Base-by-base conservation (phyloP, 805 yeast genomes). In the Candida glaebosa region DNA sequence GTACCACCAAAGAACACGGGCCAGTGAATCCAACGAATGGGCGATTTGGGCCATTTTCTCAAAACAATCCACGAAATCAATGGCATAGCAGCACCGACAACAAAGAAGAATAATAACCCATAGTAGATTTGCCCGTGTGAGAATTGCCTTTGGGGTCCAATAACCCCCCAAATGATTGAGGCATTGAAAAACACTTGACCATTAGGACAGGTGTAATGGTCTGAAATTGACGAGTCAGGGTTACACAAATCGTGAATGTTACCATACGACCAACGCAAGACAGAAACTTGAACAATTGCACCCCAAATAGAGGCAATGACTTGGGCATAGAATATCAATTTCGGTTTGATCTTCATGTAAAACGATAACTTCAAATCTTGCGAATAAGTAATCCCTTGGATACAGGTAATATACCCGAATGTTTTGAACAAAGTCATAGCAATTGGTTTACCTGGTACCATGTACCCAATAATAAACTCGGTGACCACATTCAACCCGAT, bases 341-440 rank as follows among this genome's bases (percentile, higher is more conserved):
- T 55, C 26, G 73, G 73, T 24, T 64, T 63, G 20, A 65, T 49
- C 52, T 69, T 69, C 72, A 69, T 65, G 54, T 69, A 69, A 43
- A 67, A 71, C 35, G 71, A 71, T 50, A 67, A 60, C 50, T 67
- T 67, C 71, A 66, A 63, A 53, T 68, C 73, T 50, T 76, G 71
- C 38, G 79, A 74, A 56, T 64, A 67, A 15, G 68, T 58, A 40
- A 73, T 66, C n/a, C 75, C 78, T 54, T 73, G 78, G 45, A 58
- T 63, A 51, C 67, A 70, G 39, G 76, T 67, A 53, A 72, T 73
- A 58, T 67, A 73, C 35, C 76, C 76, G 44, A 58, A 73, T 20
- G 73, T 67, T 53, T 73, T 69, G 61, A 71, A 65, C 46, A 71
- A 64, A 72, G 73, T 65, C 65, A 66, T 69, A 19, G 74, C 75